These are phyloP conservation scores for Heterobasidion occidentale DNA, from an alignment of 1,284 basidiomycete genomes.

Conservation along the genomic window DNA sequence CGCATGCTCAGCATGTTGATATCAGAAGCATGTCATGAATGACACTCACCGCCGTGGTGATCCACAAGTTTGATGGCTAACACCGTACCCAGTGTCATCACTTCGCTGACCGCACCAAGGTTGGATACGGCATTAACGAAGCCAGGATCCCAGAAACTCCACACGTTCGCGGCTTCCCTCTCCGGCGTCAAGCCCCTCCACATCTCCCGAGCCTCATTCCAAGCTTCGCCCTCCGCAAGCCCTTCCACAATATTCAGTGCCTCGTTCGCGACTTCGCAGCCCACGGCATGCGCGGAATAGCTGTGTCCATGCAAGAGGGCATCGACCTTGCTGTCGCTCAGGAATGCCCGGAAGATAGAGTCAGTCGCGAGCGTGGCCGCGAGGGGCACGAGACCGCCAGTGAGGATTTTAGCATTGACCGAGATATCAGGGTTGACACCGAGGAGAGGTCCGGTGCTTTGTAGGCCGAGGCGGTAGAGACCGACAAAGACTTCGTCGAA, in stretches of 20 bases:
- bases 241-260: constrained; percentile 64
- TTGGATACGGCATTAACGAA: constrained; percentile 66
- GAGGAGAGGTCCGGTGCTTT: constrained; percentile 59
- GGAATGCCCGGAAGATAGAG: constrained; percentile 78
- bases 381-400: constrained; percentile 88
- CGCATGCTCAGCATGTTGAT: background rate
- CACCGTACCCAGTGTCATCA: constrained; percentile 87
- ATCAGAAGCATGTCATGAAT: background rate
- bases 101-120: constrained; percentile 54
- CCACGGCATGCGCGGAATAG: constrained; percentile 89
- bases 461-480: constrained; percentile 77
- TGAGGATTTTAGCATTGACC: constrained; percentile 91
- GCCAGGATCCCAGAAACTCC: constrained; percentile 84
- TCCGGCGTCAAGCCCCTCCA: constrained; percentile 29
- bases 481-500: constrained; percentile 98
- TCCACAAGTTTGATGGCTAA: constrained; percentile 76
- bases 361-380: constrained; percentile 78
- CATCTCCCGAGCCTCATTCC: constrained; percentile 41
- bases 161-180: constrained; percentile 30
- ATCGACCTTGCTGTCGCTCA: constrained; percentile 69
- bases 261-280: constrained; percentile 86
- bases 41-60: constrained; percentile 40
- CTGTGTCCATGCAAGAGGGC: constrained; percentile 93
- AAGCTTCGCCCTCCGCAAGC: constrained; percentile 38
- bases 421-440: constrained; percentile 80